These are phyloP conservation scores for Olyra latifolia DNA, from an alignment of 176 grass and related monocot genomes.

Conservation along the genomic window DNA sequence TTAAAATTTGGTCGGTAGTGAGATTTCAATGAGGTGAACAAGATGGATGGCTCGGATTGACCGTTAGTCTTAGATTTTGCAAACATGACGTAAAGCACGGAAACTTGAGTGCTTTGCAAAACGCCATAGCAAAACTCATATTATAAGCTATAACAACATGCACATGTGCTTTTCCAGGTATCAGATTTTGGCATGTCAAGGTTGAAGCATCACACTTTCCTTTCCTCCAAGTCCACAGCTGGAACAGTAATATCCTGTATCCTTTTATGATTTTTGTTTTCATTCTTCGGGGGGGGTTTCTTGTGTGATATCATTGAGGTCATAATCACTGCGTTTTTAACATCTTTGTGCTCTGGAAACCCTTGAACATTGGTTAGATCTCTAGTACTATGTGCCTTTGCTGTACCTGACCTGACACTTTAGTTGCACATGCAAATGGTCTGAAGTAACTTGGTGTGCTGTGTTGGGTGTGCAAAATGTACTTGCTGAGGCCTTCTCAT, in stretches of 20 bases:
- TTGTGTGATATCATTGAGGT: background rate
- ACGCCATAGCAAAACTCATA: no score
- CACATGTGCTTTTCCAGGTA: constrained; percentile 52
- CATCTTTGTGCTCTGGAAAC: background rate
- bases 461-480: background rate
- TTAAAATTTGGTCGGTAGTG: no score
- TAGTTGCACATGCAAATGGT: constrained; percentile 8
- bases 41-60: no score
- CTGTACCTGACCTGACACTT: background rate
- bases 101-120: no score
- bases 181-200: constrained; percentile 99
- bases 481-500: background rate
- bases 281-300: background rate
- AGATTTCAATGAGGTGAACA: no score
- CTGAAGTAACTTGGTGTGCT: background rate
- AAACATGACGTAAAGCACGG: no score
- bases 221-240: constrained; percentile 94
- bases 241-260: constrained; percentile 73
- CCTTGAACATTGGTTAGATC: background rate
- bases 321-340: background rate
- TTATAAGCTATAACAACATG: no score
- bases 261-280: constrained; percentile 21
- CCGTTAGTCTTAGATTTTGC: no score
- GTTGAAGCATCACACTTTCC: constrained; percentile 95
- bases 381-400: background rate